Evolutionary conservation across 805 yeast species (phyloP).

Genomic region (Blastobotrys terrestris): DNA sequence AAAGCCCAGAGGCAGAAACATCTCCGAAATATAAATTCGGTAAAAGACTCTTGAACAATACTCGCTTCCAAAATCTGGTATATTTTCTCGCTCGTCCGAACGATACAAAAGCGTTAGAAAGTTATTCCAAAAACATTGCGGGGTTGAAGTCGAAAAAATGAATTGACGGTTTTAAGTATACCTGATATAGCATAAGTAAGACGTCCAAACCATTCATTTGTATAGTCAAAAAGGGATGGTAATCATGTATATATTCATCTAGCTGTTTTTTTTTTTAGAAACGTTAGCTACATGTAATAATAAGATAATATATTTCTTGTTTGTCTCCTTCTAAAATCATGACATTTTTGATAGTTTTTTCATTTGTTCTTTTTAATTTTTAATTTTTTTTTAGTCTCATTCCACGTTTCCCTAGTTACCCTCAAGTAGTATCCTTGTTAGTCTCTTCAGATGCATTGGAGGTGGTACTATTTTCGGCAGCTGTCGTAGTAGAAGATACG

Average conservation of each 20-base stretch:
- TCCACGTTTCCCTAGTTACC: not conserved
- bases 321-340: not conserved
- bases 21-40: not conserved
- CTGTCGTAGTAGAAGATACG: not conserved
- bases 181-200: not conserved
- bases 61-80: not conserved
- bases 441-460: not conserved
- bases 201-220: too few species aligned
- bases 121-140: not conserved
- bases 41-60: not conserved
- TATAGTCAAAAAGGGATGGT: not conserved
- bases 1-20: not conserved
- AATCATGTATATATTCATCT: not conserved
- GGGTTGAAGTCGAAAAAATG: not conserved
- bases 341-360: not conserved
- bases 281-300: not conserved
- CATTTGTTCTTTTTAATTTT: not conserved
- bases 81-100: conserved; percentile 6
- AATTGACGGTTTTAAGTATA: too few species aligned
- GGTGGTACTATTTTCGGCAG: not conserved
- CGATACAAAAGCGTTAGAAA: conserved; percentile 1
- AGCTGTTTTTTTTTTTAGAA: not conserved
- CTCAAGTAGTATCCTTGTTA: not conserved
- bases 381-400: not conserved
- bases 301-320: not conserved